Evolutionary conservation across 176 grass and related monocot species (phyloP).

Genomic region (Eleusine coracana): DNA sequence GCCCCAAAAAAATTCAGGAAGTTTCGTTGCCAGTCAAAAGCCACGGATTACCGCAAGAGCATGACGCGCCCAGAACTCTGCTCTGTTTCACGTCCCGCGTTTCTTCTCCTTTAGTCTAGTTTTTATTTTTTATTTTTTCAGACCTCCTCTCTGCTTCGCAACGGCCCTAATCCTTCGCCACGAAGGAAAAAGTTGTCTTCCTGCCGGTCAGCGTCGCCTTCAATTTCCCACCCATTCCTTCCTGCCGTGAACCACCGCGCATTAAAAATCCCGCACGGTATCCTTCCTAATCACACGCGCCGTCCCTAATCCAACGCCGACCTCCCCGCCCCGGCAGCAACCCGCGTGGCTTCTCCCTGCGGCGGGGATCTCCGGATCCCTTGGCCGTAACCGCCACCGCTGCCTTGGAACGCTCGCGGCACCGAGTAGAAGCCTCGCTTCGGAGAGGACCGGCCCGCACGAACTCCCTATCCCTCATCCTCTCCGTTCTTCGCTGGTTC

Average conservation of each 20-base stretch:
- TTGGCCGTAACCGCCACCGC: neutral
- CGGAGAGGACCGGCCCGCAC: neutral
- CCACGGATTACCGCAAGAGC: too few species aligned
- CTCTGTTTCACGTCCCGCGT: too few species aligned
- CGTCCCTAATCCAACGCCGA: neutral
- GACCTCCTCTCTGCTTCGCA: too few species aligned
- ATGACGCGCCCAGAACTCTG: too few species aligned
- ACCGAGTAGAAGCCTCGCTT: neutral
- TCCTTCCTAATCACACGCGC: neutral
- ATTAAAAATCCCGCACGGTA: slow-evolving; percentile 33
- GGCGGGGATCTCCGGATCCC: slow-evolving; percentile 30
- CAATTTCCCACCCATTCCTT: slow-evolving; percentile 30
- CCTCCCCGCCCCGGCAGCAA: neutral
- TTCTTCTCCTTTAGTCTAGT: too few species aligned
- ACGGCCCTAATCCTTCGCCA: slow-evolving; percentile 26
- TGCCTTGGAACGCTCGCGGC: neutral
- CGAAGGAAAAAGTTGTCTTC: slow-evolving; percentile 7
- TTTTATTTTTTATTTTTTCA: too few species aligned
- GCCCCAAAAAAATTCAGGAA: too few species aligned
- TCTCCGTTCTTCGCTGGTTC: neutral
- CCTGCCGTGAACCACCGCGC: slow-evolving; percentile 6
- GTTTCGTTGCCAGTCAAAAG: too few species aligned
- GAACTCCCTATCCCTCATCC: neutral
- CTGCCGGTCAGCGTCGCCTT: neutral
- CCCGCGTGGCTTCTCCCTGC: neutral